Evolutionary conservation across 2,329 filamentous ascomycete species (phyloP).

Genomic region (Westerdykella ornata): DNA sequence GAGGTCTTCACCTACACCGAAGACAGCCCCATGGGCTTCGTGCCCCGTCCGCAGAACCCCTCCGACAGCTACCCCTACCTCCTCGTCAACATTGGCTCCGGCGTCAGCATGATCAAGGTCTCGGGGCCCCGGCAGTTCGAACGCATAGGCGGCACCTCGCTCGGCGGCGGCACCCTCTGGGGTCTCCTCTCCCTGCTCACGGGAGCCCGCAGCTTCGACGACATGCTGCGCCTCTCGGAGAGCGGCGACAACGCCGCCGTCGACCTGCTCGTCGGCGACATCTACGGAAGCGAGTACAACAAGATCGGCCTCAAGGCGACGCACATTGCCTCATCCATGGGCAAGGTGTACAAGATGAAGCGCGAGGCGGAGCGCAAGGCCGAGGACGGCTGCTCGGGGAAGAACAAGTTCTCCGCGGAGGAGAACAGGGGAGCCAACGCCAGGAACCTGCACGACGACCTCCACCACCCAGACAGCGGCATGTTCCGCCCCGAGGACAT

Average conservation of each 20-base stretch:
- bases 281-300: slow-evolving; percentile 91
- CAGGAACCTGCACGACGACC: slow-evolving; percentile 2
- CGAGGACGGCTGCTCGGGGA: slow-evolving; percentile 59
- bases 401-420: slow-evolving; percentile 36
- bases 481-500: slow-evolving; percentile 78
- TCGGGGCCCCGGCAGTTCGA: slow-evolving; percentile 79
- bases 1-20: slow-evolving; percentile 96
- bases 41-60: slow-evolving; percentile 60
- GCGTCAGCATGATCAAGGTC: slow-evolving; percentile 95
- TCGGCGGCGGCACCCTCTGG: slow-evolving; percentile 97
- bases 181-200: slow-evolving; percentile 86
- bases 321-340: slow-evolving; percentile 92
- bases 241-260: slow-evolving; percentile 86
- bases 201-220: slow-evolving; percentile 90
- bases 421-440: slow-evolving; percentile 23
- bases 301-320: slow-evolving; percentile 95
- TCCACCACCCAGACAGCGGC: background rate
- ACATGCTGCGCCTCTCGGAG: slow-evolving; percentile 90
- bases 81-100: slow-evolving; percentile 95
- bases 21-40: slow-evolving; percentile 78
- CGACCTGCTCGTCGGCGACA: slow-evolving; percentile 95
- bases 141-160: slow-evolving; percentile 87
- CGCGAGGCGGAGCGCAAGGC: slow-evolving; percentile 71
- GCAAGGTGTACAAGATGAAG: slow-evolving; percentile 93
- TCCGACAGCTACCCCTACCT: slow-evolving; percentile 83